Evolutionary conservation across 768 basidiomycete genomes (phyloP), one percentile per base, ranked within the genome.

Genomic region (Psilocybe cyanescens): DNA sequence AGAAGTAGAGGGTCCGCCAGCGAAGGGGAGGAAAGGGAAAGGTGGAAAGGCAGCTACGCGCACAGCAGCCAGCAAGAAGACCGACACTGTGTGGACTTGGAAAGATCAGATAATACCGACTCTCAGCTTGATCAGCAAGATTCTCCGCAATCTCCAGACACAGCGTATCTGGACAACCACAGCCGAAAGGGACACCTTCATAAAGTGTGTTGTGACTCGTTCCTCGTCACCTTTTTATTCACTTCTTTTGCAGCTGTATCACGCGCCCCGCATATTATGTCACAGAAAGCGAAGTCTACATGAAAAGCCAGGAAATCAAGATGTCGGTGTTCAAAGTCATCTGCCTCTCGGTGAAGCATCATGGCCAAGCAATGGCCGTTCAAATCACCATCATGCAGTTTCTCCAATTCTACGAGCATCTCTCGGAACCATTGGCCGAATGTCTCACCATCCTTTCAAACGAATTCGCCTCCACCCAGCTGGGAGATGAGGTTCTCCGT

Each of bases 361-460:
- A 98, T 64, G 87, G 84, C 3, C 96, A 98, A 66, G 81, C 85
- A 1, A 85, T 91, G 63, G 87, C 89, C 19, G 92, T 93, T 0
- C 95, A 97, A 70, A 96, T 92, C 62, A 86, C 83, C 62, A 92
- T 99, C 74, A 91, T 97, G 75, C 95, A 97, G 71, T 87, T 86
- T 50, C 79, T 99, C 12, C 95, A 96, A 62, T 97, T 96, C 74
- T 94, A 89, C 66, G 97, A 99, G 67, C 97, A 99, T 70, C 84
- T 97, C 19, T 87, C 93, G 0, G 97, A 99, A 69, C 89, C 91
- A 1, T 91, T 98, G 88, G 97, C 97, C 0, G 97, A 98, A 66
- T 88, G 92, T 50, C 81, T 99, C 28, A 82, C 87, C 33, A 78
- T 89, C 52, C 83, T 97, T 14, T 85, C 90, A 7, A 89, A 88